These are phyloP conservation scores for Phaeomoniella chlamydospora DNA, from an alignment of 2,329 filamentous ascomycete genomes.

Conservation along the genomic window DNA sequence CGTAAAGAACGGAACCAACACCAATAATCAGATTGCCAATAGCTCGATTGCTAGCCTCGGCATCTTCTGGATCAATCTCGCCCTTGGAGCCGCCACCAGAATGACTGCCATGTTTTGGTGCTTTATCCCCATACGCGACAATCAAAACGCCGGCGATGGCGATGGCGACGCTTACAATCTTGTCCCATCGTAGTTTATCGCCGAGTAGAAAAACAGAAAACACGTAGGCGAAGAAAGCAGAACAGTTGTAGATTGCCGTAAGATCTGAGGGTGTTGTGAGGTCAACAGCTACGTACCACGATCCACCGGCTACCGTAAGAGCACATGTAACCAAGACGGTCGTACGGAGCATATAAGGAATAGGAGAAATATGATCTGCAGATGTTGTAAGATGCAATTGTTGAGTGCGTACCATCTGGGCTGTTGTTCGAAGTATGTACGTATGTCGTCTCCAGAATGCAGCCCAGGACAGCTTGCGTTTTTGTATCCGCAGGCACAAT, in stretches of 20 bases:
- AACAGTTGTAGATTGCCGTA: conserved; percentile 98
- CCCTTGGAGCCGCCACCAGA: conserved; percentile 39
- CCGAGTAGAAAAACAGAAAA: conserved; percentile 84
- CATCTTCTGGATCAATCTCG: conserved; percentile 14
- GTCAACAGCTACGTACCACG: conserved; percentile 92
- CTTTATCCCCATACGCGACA: conserved; percentile 81
- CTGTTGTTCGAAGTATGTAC: conserved; percentile 48
- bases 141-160: conserved; percentile 82
- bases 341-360: conserved; percentile 63
- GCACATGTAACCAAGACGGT: conserved; percentile 73
- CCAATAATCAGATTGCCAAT: conserved; percentile 88
- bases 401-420: conserved; percentile 74
- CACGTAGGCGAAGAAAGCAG: conserved; percentile 94
- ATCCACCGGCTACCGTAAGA: conserved; percentile 77
- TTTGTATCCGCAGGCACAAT: conserved; percentile 63
- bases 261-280: conserved; percentile 85
- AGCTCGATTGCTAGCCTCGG: conserved; percentile 50
- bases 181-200: conserved; percentile 71
- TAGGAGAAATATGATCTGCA: conserved; percentile 29
- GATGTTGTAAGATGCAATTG: conserved; percentile 47
- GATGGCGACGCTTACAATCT: conserved; percentile 71
- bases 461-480: conserved; percentile 63
- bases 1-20: conserved; percentile 79
- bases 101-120: conserved; percentile 38
- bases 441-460: conserved; percentile 71